These are phyloP conservation scores for Arthrobotrys pseudoclavata DNA, from an alignment of 2,329 filamentous ascomycete species.

Conservation along the genomic window DNA sequence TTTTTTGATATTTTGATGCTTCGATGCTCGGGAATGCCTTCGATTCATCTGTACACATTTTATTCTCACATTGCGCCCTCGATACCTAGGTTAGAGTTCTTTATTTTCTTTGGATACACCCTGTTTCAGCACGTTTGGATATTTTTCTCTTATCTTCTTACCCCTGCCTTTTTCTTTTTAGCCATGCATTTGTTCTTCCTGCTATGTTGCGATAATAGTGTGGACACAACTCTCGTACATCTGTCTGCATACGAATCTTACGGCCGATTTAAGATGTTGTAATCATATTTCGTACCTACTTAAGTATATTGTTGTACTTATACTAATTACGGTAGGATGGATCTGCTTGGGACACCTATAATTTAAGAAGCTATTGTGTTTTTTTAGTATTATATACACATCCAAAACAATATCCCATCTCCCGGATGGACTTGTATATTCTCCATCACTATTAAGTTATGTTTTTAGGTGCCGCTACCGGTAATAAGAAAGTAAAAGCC, in stretches of 20 bases:
- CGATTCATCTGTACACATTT: slow-evolving; percentile 59
- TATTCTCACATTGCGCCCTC: slow-evolving; percentile 53
- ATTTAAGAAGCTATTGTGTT: neutral
- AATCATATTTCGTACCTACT: neutral
- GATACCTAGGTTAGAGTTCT: slow-evolving; percentile 63
- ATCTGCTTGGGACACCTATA: no score
- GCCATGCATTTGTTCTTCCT: slow-evolving; percentile 4
- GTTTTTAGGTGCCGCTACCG: neutral
- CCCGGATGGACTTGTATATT: neutral
- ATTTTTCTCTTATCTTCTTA: slow-evolving; percentile 2
- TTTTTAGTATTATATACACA: slow-evolving; percentile 14
- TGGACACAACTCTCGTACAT: neutral
- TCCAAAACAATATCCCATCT: slow-evolving; percentile 1
- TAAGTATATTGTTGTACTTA: no score
- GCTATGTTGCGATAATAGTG: slow-evolving; percentile 3
- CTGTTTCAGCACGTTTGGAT: slow-evolving; percentile 3
- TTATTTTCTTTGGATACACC: slow-evolving; percentile 58
- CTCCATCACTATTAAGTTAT: slow-evolving; percentile 18
- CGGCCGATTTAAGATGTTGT: slow-evolving; percentile 50
- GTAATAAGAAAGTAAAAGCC: neutral
- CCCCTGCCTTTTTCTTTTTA: neutral
- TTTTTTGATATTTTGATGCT: slow-evolving; percentile 31
- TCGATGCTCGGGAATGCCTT: slow-evolving; percentile 33
- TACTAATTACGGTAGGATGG: no score
- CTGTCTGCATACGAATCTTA: slow-evolving; percentile 34